These are phyloP conservation scores for Babesia ovis DNA, from an alignment of 169 alveolate species.

Conservation along the genomic window DNA sequence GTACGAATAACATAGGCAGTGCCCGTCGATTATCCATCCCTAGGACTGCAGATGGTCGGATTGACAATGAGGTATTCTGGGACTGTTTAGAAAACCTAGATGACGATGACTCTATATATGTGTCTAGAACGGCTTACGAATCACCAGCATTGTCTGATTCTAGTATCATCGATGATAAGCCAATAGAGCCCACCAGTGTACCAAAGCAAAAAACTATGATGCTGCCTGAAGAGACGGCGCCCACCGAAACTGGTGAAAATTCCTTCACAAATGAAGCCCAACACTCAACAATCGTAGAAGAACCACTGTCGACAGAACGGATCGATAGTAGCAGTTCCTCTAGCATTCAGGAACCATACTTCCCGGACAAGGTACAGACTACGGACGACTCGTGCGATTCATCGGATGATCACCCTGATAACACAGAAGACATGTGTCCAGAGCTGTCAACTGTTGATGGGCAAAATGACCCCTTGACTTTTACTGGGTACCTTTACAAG, in stretches of 20 bases:
- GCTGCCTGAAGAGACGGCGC: neutral
- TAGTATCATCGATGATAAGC: neutral
- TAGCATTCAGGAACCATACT: neutral
- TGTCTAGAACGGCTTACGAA: neutral
- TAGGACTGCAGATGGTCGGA: neutral
- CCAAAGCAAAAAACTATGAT: neutral
- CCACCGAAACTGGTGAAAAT: neutral
- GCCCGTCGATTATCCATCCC: neutral
- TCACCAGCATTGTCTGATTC: neutral
- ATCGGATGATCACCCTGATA: neutral
- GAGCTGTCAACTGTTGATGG: neutral
- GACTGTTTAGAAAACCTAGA: conserved; percentile 7
- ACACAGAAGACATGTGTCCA: neutral
- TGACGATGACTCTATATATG: neutral
- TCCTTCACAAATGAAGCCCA: neutral
- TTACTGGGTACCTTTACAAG: conserved; percentile 67
- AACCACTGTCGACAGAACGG: neutral
- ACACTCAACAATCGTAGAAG: neutral
- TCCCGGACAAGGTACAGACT: neutral
- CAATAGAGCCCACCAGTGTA: neutral
- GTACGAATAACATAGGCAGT: neutral
- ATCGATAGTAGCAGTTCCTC: neutral
- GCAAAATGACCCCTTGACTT: conserved; percentile 31
- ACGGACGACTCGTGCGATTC: neutral
- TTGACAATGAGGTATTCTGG: conserved; percentile 14